Base-by-base conservation (phyloP, 2,329 filamentous ascomycete species). In the Aspergillus oerlinghausenensis region DNA sequence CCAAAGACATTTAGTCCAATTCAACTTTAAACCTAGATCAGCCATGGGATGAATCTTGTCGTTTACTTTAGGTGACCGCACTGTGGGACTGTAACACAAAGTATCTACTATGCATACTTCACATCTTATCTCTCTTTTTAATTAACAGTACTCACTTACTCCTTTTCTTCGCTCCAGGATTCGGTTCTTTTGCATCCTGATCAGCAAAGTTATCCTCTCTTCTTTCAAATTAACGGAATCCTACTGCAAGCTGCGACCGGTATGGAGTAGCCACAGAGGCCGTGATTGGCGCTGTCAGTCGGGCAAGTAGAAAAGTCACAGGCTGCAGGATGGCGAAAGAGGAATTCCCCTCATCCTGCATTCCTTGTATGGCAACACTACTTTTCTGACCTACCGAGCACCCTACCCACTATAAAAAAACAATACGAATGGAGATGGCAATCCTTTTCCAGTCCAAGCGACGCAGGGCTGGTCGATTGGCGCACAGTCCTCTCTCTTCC, bases 401-500 rank as follows among this genome's bases (percentile, higher is more conserved):
- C 32, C 32, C 32, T 17, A 17, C 32, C 32, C 32, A 38, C 17
- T 14, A 38, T 38, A 23, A 38, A 38, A 7, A 17, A 17, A 38
- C 14, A 38, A 38, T 38, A 38, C 5, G 14, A 17, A 38, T 38
- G 32, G 32, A 38, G 5, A 17, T 14, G 32, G 29, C 32, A 52
- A 26, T 49, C 40, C 26, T 28, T 51, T 19, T 51, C 17, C 28
- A 54, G 42, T 29, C n/a, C 47, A 52, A 52, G 5, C 14, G 11
- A 57, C 57, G 59, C 55, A 55, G 52, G 43, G 58, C 50, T 53
- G 49, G 50, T 50, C 32, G 40, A 40, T 43, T 42, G 47, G 60
- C 60, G 60, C 62, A 61, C 62, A 62, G 62, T 63, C 62, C 62
- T 54, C 62, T 47, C 53, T 57, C 28, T 50, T 48, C 21, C 49